These are phyloP conservation scores for Diaporthe eres DNA, from an alignment of 2,329 filamentous ascomycete species.

Conservation along the genomic window DNA sequence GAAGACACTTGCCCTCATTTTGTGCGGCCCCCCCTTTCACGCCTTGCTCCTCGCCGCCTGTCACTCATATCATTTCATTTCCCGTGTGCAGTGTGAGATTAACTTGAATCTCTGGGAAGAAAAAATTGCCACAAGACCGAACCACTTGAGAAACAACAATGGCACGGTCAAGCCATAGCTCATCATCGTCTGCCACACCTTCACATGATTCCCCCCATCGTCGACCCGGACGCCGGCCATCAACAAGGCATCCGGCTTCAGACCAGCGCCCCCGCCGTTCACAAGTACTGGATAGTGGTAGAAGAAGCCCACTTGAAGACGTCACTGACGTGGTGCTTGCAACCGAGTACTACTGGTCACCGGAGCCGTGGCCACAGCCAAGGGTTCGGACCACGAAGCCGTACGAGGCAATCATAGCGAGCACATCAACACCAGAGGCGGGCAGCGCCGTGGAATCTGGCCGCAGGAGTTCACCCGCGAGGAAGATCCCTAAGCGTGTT, in stretches of 20 bases:
- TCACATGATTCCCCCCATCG: not conserved
- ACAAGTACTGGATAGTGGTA: not conserved
- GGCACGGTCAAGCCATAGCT: not conserved
- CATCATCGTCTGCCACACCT: not conserved
- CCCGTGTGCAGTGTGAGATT: not conserved
- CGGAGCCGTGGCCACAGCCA: not conserved
- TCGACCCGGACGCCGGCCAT: not conserved
- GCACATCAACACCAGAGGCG: not conserved
- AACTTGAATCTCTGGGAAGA: not conserved
- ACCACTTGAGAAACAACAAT: slow-evolving; percentile 7
- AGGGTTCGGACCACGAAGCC: not conserved
- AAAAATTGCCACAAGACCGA: not conserved
- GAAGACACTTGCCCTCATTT: slow-evolving; percentile 31
- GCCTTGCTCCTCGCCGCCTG: not conserved
- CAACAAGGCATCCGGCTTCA: slow-evolving; percentile 1
- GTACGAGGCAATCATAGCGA: not conserved
- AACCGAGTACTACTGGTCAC: slow-evolving; percentile 22
- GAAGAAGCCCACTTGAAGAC: slow-evolving; percentile 16
- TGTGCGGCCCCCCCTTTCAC: not conserved
- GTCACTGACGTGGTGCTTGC: slow-evolving; percentile 34
- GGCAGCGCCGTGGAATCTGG: too few relatives aligned
- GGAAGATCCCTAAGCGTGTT: not conserved
- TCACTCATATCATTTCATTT: not conserved
- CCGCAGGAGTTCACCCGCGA: not conserved
- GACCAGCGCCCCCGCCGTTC: not conserved